Percentiles rank a stretch among this genome's conserved stretches.
Evolutionary conservation across 257 asterid genomes (phyloP).

Genomic region (Coffea eugenioides): DNA sequence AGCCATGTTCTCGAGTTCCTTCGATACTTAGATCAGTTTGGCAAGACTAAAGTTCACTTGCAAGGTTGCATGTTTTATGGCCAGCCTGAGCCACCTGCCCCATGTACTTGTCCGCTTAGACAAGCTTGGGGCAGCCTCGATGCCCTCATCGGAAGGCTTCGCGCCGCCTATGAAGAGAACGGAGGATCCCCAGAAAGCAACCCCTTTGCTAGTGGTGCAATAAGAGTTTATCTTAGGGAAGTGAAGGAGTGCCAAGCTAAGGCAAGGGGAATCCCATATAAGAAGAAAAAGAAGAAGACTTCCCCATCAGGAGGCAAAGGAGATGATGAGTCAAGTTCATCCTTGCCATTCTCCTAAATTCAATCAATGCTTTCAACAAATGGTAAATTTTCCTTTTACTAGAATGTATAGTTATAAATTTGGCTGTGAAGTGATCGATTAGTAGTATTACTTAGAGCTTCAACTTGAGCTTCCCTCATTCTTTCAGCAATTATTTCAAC

Average conservation of each 20-base stretch:
- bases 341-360: conserved; percentile 50
- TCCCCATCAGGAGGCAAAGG: conserved; percentile 13
- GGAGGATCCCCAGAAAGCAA: conserved; percentile 71
- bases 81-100: conserved; percentile 80
- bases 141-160: conserved; percentile 70
- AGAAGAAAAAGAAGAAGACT: conserved; percentile 67
- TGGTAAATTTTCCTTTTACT: conserved; percentile 11
- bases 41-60: conserved; percentile 74
- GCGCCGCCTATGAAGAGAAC: conserved; percentile 83
- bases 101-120: conserved; percentile 65
- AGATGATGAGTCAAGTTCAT: conserved; percentile 44
- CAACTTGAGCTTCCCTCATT: neutral
- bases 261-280: conserved; percentile 68
- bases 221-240: conserved; percentile 65
- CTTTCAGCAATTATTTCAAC: neutral
- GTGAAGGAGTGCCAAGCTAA: conserved; percentile 71
- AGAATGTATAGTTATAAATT: neutral
- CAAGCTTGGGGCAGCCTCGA: conserved; percentile 91
- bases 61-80: conserved; percentile 75
- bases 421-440: neutral
- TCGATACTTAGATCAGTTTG: conserved; percentile 69
- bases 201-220: conserved; percentile 70
- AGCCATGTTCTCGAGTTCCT: conserved; percentile 62
- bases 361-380: neutral
- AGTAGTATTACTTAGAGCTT: neutral